A percentile compares a stretch with the other conserved stretches of the same genome.
These are phyloP conservation scores for Penicillium pancosmium DNA, from an alignment of 495 filamentous ascomycete species.

Conservation along the genomic window DNA sequence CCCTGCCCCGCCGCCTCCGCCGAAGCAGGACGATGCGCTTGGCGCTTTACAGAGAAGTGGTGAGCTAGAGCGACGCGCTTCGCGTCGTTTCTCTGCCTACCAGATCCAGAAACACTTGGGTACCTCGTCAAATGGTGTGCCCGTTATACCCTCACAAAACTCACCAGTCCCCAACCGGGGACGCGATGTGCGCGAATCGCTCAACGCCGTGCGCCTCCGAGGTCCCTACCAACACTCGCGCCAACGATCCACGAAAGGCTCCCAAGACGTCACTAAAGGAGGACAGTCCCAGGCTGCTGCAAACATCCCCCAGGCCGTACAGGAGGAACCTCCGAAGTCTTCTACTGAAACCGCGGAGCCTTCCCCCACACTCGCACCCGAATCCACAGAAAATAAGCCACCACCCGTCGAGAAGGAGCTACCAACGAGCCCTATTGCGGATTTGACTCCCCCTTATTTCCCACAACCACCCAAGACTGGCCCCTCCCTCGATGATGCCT, in stretches of 20 bases:
- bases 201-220: slow-evolving; percentile 86
- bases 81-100: slow-evolving; percentile 89
- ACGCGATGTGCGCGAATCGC: slow-evolving; percentile 83
- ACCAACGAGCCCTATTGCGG: slow-evolving; percentile 25
- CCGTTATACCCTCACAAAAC: slow-evolving; percentile 83
- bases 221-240: slow-evolving; percentile 69
- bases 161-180: slow-evolving; percentile 88
- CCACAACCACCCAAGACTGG: slow-evolving; percentile 37
- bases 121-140: slow-evolving; percentile 75
- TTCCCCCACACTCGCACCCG: slow-evolving; percentile 20
- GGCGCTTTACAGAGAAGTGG: slow-evolving; percentile 88
- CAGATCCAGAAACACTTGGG: slow-evolving; percentile 94
- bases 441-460: slow-evolving; percentile 28
- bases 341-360: slow-evolving; percentile 39
- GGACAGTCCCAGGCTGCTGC: slow-evolving; percentile 49
- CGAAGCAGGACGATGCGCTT: slow-evolving; percentile 86
- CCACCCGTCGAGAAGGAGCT: slow-evolving; percentile 40
- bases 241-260: slow-evolving; percentile 56
- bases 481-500: slow-evolving; percentile 39
- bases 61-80: slow-evolving; percentile 90
- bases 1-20: slow-evolving; percentile 71
- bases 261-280: slow-evolving; percentile 59
- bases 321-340: slow-evolving; percentile 43
- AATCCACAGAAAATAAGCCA: slow-evolving; percentile 65
- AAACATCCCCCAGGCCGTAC: slow-evolving; percentile 66